A percentile compares a stretch with the other conserved stretches of the same genome.
These are phyloP conservation scores for Euphorbia lathyris DNA, from an alignment of 345 rosid genomes.

Conservation along the genomic window DNA sequence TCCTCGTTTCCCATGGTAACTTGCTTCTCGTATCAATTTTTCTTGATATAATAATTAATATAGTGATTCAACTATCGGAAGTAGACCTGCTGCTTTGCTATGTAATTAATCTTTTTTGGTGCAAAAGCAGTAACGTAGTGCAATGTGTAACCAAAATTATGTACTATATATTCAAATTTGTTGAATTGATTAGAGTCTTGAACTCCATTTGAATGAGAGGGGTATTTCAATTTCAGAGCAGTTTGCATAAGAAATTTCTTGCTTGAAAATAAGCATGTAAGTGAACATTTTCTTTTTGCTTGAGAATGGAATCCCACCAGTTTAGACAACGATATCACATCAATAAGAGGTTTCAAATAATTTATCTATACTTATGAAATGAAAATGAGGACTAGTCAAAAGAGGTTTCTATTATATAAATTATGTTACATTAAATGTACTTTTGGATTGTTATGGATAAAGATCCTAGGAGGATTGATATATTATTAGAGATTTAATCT, in stretches of 20 bases:
- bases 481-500: too few species aligned
- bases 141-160: background rate
- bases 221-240: too few species aligned
- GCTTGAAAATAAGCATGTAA: conserved; percentile 1
- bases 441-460: too few species aligned
- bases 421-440: too few species aligned
- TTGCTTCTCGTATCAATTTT: background rate
- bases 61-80: background rate
- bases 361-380: too few species aligned
- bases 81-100: background rate
- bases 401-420: too few species aligned
- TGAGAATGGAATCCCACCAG: conserved; percentile 11
- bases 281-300: background rate
- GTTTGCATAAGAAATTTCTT: too few species aligned
- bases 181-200: background rate
- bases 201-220: background rate
- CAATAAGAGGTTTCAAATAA: too few species aligned
- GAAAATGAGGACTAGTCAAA: too few species aligned
- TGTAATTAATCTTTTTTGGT: conserved; percentile 1
- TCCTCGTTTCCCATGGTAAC: background rate
- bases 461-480: too few species aligned
- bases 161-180: background rate
- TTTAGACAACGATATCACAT: background rate
- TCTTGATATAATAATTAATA: background rate
- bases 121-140: background rate